These are phyloP conservation scores for Carex scoparia DNA, from an alignment of 176 grass and related monocot species.

Conservation along the genomic window DNA sequence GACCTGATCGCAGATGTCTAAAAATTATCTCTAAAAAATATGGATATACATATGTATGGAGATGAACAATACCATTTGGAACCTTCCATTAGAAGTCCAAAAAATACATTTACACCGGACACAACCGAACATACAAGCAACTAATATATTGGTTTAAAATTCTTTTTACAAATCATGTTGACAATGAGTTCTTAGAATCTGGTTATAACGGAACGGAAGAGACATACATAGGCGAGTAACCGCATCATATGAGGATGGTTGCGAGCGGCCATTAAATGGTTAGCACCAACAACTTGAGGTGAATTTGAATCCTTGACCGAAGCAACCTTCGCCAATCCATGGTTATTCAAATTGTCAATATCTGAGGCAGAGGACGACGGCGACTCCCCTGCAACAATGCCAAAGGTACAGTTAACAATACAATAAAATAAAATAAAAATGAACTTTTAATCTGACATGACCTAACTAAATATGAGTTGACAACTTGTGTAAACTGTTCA, in stretches of 20 bases:
- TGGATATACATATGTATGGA: constrained; percentile 20
- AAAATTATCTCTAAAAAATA: not conserved
- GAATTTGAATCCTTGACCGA: constrained; percentile 84
- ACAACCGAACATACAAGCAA: not conserved
- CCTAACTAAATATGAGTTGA: not conserved
- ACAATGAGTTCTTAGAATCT: not conserved
- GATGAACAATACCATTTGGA: not conserved
- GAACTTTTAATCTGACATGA: constrained; percentile 1
- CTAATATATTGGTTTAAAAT: constrained; percentile 24
- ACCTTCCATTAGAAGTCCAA: constrained; percentile 7
- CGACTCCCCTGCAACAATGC: constrained; percentile 72
- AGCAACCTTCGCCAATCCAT: constrained; percentile 56
- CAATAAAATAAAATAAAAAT: not conserved
- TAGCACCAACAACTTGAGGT: constrained; percentile 55
- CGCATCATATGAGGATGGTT: constrained; percentile 74
- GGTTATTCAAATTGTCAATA: constrained; percentile 93
- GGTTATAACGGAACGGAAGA: constrained; percentile 12
- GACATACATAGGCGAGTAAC: constrained; percentile 87
- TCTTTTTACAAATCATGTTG: not conserved
- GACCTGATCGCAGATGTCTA: constrained; percentile 5
- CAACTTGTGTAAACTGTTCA: not conserved
- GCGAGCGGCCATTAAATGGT: constrained; percentile 62
- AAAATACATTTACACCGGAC: not conserved
- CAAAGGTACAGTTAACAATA: constrained; percentile 9
- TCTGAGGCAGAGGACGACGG: constrained; percentile 99